A percentile compares a stretch with the other conserved stretches of the same genome.
phyloP scores from a whole-genome alignment of 768 basidiomycete species.

The Phylloporus sp. region DNA sequence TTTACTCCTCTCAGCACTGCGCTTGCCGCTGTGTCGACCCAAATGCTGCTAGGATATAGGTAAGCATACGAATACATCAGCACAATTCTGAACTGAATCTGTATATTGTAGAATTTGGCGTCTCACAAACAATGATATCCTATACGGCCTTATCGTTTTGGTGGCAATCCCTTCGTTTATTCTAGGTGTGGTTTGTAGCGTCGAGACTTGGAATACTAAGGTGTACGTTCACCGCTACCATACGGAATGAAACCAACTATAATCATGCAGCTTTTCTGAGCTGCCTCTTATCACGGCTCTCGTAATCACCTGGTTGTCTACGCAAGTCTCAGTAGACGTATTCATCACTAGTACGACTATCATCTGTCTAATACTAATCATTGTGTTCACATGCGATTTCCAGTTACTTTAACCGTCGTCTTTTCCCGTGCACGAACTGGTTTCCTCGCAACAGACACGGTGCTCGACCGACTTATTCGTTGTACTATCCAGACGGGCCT shows the following conservation, averaged over 20 bases:
- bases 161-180: constrained; percentile 39
- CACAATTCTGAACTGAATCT: not conserved
- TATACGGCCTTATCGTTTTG: constrained; percentile 33
- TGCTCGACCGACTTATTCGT: constrained; percentile 50
- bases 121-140: constrained; percentile 3
- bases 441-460: constrained; percentile 46
- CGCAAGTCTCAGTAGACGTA: constrained; percentile 42
- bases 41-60: constrained; percentile 45
- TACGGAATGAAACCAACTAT: not conserved
- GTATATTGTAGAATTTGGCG: constrained; percentile 5
- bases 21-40: constrained; percentile 44
- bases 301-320: constrained; percentile 44
- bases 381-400: not conserved
- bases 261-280: constrained; percentile 35
- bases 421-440: constrained; percentile 43
- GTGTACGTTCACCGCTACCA: constrained; percentile 29
- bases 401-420: constrained; percentile 26
- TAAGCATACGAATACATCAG: constrained; percentile 9
- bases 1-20: constrained; percentile 48
- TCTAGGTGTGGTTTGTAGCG: constrained; percentile 43
- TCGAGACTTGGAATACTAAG: constrained; percentile 41
- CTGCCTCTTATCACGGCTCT: constrained; percentile 37
- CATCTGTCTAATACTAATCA: not conserved
- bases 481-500: constrained; percentile 52
- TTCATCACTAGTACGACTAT: constrained; percentile 38